phyloP scores from a whole-genome alignment of 805 yeast genomes.

The Danielia oregonensis region DNA sequence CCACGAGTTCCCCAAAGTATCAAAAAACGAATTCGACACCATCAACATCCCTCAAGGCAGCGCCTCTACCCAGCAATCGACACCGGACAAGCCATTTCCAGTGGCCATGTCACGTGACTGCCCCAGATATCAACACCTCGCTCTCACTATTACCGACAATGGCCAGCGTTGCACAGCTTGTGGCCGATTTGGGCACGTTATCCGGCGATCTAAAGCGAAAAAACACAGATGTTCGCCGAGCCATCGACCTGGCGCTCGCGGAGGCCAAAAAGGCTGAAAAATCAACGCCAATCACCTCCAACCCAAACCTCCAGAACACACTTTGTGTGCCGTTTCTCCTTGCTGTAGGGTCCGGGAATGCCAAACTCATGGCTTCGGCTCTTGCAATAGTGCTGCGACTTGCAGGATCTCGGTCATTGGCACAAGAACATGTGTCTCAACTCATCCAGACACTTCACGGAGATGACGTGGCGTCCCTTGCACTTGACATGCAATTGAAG shows the following conservation, averaged over 20 bases:
- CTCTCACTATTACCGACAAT: too few relatives aligned
- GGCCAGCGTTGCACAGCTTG: slow-evolving; percentile 13
- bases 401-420: slow-evolving; percentile 51
- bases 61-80: too few relatives aligned
- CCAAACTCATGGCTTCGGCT: slow-evolving; percentile 67
- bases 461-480: slow-evolving; percentile 69
- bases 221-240: slow-evolving; percentile 62
- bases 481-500: slow-evolving; percentile 81
- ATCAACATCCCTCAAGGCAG: too few relatives aligned
- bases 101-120: too few relatives aligned
- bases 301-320: slow-evolving; percentile 16
- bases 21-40: too few relatives aligned
- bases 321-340: slow-evolving; percentile 56
- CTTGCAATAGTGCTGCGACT: slow-evolving; percentile 67
- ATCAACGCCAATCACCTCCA: background rate
- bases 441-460: slow-evolving; percentile 51
- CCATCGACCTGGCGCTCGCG: slow-evolving; percentile 20
- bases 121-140: too few relatives aligned
- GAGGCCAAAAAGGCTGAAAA: slow-evolving; percentile 10
- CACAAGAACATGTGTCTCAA: slow-evolving; percentile 47
- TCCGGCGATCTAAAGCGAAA: slow-evolving; percentile 70
- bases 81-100: too few relatives aligned
- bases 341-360: slow-evolving; percentile 71
- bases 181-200: slow-evolving; percentile 55
- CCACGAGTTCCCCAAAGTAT: too few relatives aligned